Conservation (phyloP, 495 filamentous ascomycete species). For the Margaritispora aquatica region DNA sequence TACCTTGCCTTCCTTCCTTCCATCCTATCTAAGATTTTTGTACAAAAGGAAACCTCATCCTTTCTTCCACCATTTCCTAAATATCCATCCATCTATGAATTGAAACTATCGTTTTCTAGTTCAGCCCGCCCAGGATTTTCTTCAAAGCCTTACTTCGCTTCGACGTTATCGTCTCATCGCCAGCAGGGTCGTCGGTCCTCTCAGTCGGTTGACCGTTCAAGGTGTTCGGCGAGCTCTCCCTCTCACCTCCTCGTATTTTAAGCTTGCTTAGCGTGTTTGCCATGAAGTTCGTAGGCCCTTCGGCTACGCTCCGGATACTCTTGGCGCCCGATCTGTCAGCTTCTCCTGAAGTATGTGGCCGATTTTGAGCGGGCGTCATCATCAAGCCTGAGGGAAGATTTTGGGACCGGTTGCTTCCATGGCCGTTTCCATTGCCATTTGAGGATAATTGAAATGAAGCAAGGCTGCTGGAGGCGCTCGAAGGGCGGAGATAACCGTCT, state of each 20-base stretch:
- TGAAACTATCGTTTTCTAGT: too few relatives aligned
- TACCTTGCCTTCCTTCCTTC: too few relatives aligned
- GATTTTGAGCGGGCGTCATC: conserved; percentile 17
- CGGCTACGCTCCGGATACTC: conserved; percentile 2
- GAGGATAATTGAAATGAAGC: background rate
- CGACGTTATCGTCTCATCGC: background rate
- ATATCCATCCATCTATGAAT: background rate
- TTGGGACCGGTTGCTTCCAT: background rate
- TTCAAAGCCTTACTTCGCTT: conserved; percentile 4
- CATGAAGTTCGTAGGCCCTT: background rate
- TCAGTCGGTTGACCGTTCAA: background rate
- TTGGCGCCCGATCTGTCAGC: background rate
- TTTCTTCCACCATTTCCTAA: background rate
- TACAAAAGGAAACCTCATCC: too few relatives aligned
- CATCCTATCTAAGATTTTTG: too few relatives aligned
- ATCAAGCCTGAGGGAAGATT: conserved; percentile 17
- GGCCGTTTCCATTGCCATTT: background rate
- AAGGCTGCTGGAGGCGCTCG: conserved; percentile 18
- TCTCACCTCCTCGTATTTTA: background rate
- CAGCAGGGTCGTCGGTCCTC: background rate
- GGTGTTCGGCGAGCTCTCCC: background rate
- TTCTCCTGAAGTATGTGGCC: conserved; percentile 1
- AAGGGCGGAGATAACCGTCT: conserved; percentile 7
- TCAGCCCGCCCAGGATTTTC: conserved; percentile 4
- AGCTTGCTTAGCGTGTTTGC: background rate